phyloP scores from a whole-genome alignment of 805 yeast species.

The Kodamaea jinghongensis region DNA sequence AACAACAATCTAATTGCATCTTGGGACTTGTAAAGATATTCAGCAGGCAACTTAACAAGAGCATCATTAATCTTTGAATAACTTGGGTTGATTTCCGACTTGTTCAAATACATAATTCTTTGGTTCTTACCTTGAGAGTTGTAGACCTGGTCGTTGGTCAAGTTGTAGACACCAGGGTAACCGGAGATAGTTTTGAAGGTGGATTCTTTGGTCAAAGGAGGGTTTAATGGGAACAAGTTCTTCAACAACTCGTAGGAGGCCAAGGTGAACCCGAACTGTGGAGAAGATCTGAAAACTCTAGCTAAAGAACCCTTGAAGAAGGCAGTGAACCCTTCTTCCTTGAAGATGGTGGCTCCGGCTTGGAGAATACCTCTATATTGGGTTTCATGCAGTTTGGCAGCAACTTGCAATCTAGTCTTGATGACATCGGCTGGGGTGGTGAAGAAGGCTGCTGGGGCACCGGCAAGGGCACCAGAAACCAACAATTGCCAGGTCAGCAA shows the following conservation, averaged over 20 bases:
- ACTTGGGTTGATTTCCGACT: conserved; percentile 12
- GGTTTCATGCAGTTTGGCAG: conserved; percentile 71
- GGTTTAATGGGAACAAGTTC: conserved; percentile 67
- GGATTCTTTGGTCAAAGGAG: conserved; percentile 42
- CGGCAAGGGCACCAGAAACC: conserved; percentile 89
- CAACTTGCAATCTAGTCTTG: conserved; percentile 90
- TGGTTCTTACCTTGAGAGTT: conserved; percentile 34
- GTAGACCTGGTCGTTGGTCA: conserved; percentile 45
- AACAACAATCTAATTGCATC: conserved; percentile 60
- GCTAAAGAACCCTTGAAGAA: conserved; percentile 97
- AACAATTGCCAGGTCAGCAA: conserved; percentile 83
- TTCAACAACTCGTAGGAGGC: conserved; percentile 96
- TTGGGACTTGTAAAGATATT: conserved; percentile 54
- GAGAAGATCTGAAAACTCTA: conserved; percentile 90
- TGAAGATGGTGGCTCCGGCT: conserved; percentile 69
- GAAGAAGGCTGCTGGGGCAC: conserved; percentile 95
- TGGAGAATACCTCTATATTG: conserved; percentile 74
- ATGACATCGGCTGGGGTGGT: conserved; percentile 98
- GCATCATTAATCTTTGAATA: conserved; percentile 31
- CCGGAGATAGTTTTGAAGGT: conserved; percentile 44
- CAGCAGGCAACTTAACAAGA: conserved; percentile 42
- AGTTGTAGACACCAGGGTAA: conserved; percentile 45
- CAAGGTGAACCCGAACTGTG: conserved; percentile 95
- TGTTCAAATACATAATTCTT: conserved; percentile 37
- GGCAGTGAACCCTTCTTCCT: conserved; percentile 81